Evolutionary conservation across 495 filamentous ascomycete genomes (phyloP).

Genomic region (Filosporella fistucella): DNA sequence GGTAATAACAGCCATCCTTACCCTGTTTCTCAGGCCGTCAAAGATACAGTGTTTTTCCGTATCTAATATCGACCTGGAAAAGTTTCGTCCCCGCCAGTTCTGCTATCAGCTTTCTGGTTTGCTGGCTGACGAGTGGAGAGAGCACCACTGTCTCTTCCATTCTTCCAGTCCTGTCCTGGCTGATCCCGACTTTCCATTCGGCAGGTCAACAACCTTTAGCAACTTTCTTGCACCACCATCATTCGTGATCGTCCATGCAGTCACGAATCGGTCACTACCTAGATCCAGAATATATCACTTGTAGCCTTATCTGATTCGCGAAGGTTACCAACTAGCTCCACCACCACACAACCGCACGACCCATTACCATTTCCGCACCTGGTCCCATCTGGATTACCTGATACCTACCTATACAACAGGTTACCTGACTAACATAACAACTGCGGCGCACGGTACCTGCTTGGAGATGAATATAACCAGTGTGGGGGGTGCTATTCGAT

Average conservation of each 20-base stretch:
- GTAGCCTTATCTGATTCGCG: conserved; percentile 18
- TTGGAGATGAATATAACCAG: conserved; percentile 19
- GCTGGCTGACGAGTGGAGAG: conserved; percentile 11
- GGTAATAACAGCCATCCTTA: conserved; percentile 11
- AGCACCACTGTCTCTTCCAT: neutral
- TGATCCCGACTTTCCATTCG: conserved; percentile 15
- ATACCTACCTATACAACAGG: conserved; percentile 12
- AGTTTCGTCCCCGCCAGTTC: neutral
- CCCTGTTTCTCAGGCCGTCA: neutral
- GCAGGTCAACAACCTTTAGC: conserved; percentile 10
- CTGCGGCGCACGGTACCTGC: conserved; percentile 20
- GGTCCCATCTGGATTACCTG: conserved; percentile 10
- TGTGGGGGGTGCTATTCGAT: conserved; percentile 17
- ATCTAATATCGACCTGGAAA: conserved; percentile 1
- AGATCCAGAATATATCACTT: conserved; percentile 13
- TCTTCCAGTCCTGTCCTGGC: conserved; percentile 7
- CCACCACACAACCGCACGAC: conserved; percentile 11
- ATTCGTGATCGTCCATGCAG: conserved; percentile 15
- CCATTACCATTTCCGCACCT: conserved; percentile 5
- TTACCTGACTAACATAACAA: conserved; percentile 14
- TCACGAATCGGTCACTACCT: conserved; percentile 5
- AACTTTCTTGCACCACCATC: conserved; percentile 6
- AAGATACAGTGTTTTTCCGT: conserved; percentile 13
- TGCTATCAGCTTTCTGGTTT: conserved; percentile 4
- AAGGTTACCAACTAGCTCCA: conserved; percentile 13